phyloP scores from a whole-genome alignment of 2,329 filamentous ascomycete species.

The Trichoderma atroviride region DNA sequence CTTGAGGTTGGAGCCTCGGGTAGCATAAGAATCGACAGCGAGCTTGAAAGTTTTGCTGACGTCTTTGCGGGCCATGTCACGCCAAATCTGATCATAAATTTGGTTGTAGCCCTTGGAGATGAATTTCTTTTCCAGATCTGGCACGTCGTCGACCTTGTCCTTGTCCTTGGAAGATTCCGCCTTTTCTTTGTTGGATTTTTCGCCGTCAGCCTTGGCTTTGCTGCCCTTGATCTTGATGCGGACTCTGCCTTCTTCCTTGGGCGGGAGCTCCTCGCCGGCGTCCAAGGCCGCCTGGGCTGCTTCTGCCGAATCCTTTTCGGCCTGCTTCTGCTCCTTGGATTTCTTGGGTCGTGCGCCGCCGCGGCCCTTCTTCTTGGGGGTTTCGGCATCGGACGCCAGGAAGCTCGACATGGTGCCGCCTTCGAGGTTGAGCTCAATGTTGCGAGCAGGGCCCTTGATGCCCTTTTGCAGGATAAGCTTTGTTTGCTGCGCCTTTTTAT shows the following conservation, averaged over 20 bases:
- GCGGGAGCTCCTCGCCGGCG: constrained; percentile 70
- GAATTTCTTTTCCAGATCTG: constrained; percentile 66
- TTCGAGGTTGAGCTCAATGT: constrained; percentile 77
- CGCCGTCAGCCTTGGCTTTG: constrained; percentile 49
- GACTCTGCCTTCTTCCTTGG: constrained; percentile 62
- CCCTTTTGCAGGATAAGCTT: constrained; percentile 85
- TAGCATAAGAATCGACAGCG: constrained; percentile 81
- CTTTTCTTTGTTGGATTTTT: constrained; percentile 46
- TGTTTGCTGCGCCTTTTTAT: constrained; percentile 90
- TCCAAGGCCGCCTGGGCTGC: constrained; percentile 84
- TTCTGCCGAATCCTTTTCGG: constrained; percentile 80
- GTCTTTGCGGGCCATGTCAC: constrained; percentile 90
- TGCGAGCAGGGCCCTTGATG: constrained; percentile 73
- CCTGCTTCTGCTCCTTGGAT: constrained; percentile 82
- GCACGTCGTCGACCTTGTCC: constrained; percentile 54
- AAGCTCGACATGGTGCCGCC: constrained; percentile 86
- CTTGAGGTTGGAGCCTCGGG: constrained; percentile 91
- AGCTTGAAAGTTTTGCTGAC: constrained; percentile 90
- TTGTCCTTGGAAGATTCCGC: constrained; percentile 57
- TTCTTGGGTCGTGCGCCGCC: constrained; percentile 79
- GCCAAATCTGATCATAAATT: constrained; percentile 96
- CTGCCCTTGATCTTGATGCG: constrained; percentile 64
- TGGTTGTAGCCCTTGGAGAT: constrained; percentile 93
- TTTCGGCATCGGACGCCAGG: constrained; percentile 64
- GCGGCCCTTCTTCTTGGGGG: constrained; percentile 57